phyloP scores from a whole-genome alignment of 495 filamentous ascomycete genomes.

The Thermothielavioides terrestris region DNA sequence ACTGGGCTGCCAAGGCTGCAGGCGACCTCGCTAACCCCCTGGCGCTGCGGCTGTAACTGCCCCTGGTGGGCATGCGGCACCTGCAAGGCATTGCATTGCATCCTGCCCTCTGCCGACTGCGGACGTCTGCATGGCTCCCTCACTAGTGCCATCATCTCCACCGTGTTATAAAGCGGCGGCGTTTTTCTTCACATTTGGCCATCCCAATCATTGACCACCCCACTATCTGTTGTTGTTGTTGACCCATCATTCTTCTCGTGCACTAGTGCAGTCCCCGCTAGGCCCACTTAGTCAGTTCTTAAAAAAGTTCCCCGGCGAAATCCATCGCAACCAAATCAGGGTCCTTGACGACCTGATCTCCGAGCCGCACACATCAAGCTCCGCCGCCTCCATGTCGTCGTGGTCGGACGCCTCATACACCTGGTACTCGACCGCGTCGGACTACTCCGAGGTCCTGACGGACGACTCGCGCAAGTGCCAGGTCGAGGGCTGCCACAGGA shows the following conservation, averaged over 20 bases:
- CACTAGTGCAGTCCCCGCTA: no score
- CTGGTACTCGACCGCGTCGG: background rate
- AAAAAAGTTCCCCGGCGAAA: background rate
- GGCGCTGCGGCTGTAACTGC: background rate
- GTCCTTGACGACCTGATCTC: background rate
- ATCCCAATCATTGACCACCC: no score
- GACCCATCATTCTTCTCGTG: no score
- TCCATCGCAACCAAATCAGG: no score
- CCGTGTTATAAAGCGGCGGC: background rate
- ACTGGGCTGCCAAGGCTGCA: background rate
- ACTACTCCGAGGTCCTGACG: constrained; percentile 2
- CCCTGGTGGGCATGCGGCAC: background rate
- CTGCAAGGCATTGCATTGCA: constrained; percentile 6
- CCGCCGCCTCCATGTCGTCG: background rate
- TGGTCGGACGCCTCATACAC: constrained; percentile 5
- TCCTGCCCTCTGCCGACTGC: background rate
- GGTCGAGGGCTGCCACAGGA: constrained; percentile 6
- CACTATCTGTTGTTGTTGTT: no score
- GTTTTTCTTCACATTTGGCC: background rate
- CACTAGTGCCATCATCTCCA: background rate
- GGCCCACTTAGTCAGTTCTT: no score
- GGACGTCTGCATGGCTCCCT: constrained; percentile 5
- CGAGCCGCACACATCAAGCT: background rate
- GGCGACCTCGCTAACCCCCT: no score
- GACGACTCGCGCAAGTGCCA: constrained; percentile 11